Evolutionary conservation across 2,329 filamentous ascomycete genomes (phyloP).

Genomic region (Fusarium clavum): DNA sequence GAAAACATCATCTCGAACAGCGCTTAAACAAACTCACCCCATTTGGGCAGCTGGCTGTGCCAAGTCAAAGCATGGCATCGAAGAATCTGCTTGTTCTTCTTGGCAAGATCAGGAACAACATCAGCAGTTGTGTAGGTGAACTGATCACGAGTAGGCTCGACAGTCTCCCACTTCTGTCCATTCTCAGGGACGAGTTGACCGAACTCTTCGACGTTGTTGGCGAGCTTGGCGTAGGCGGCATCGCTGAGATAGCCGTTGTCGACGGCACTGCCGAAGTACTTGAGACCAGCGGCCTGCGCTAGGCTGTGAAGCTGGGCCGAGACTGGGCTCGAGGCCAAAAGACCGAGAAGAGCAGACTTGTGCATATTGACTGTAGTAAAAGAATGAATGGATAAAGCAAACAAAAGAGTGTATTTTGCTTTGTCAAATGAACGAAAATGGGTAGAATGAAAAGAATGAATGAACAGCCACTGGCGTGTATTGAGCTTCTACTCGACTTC

Average conservation of each 20-base stretch:
- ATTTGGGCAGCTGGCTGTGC: constrained; percentile 54
- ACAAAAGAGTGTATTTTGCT: constrained; percentile 20
- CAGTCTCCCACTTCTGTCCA: constrained; percentile 72
- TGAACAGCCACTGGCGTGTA: constrained; percentile 21
- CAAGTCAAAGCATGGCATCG: constrained; percentile 72
- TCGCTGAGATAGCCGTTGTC: constrained; percentile 69
- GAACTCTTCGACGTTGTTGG: constrained; percentile 68
- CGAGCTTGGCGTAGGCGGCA: constrained; percentile 64
- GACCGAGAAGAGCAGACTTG: constrained; percentile 40
- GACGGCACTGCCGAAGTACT: constrained; percentile 74
- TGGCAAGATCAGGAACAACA: constrained; percentile 60
- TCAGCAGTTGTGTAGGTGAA: constrained; percentile 72
- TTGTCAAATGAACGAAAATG: constrained; percentile 10
- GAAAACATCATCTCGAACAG: background rate
- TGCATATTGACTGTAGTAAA: constrained; percentile 31
- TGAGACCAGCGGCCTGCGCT: constrained; percentile 65
- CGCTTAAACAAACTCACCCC: constrained; percentile 32
- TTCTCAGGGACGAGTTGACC: constrained; percentile 75
- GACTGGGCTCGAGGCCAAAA: constrained; percentile 44
- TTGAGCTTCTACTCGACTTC: background rate
- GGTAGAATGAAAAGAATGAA: constrained; percentile 10
- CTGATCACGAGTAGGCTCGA: constrained; percentile 65
- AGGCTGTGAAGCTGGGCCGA: constrained; percentile 61
- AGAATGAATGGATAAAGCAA: constrained; percentile 27
- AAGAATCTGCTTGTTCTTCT: constrained; percentile 62